Conservation (phyloP, 768 basidiomycete species). For the Cubamyces lactineus region DNA sequence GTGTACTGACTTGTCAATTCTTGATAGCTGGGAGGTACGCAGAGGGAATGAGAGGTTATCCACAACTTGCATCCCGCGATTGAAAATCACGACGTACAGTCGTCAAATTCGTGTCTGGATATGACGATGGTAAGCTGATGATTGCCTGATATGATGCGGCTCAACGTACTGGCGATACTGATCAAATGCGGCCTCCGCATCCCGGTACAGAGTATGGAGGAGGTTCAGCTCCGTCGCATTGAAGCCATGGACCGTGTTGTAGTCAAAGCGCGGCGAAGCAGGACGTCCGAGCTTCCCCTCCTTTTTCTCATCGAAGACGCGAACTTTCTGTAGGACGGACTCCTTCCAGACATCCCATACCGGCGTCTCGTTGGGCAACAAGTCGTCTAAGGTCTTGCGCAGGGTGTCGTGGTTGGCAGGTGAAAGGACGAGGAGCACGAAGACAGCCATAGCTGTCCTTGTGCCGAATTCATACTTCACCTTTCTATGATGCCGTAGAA, state of each 20-base stretch:
- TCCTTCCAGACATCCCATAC: conserved; percentile 11
- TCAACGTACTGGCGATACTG: not conserved
- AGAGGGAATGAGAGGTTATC: too few relatives aligned
- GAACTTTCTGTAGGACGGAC: conserved; percentile 1
- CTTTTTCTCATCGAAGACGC: not conserved
- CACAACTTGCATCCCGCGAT: too few relatives aligned
- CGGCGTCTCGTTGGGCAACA: conserved; percentile 7
- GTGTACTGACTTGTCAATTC: too few relatives aligned
- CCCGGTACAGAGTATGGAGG: not conserved
- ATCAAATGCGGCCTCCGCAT: conserved; percentile 6
- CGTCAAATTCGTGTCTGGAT: not conserved
- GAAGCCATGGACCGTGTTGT: not conserved
- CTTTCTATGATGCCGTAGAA: not conserved
- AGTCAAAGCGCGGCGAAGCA: not conserved
- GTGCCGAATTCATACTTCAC: conserved; percentile 9
- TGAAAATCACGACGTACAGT: not conserved
- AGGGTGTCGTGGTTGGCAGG: conserved; percentile 1
- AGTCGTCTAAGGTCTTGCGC: conserved; percentile 9
- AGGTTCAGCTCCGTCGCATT: not conserved
- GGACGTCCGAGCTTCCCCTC: not conserved
- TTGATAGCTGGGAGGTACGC: too few relatives aligned
- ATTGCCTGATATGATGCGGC: not conserved
- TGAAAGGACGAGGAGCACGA: conserved; percentile 10
- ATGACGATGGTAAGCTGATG: not conserved
- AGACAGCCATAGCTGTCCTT: conserved; percentile 11